Percentiles rank a stretch among this genome's conserved stretches.
phyloP scores from a whole-genome alignment of 1,284 basidiomycete species.

The Puccinia brachypodii region DNA sequence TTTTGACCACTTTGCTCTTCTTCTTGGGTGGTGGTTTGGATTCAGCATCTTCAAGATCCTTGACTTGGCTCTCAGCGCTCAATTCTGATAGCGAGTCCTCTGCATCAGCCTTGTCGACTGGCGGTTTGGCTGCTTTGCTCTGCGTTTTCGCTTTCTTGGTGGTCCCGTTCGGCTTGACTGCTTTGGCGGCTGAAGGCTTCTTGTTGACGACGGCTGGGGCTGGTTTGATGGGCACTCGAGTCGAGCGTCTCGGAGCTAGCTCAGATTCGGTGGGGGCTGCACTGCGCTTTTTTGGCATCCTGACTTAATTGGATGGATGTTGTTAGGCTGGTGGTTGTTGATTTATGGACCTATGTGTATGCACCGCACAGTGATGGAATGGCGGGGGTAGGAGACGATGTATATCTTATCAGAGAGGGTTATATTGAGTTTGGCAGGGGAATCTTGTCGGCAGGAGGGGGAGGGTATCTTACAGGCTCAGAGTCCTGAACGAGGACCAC shows the following conservation, averaged over 20 bases:
- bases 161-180: conserved; percentile 2
- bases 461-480: too few species aligned
- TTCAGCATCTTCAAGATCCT: background rate
- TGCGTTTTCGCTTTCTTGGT: background rate
- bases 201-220: background rate
- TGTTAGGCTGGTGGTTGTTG: background rate
- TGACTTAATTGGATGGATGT: too few species aligned
- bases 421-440: too few species aligned
- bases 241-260: conserved; percentile 11
- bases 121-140: background rate
- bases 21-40: background rate
- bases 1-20: background rate
- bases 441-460: too few species aligned
- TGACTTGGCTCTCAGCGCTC: conserved; percentile 9
- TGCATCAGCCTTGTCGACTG: background rate
- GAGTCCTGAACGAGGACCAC: too few species aligned
- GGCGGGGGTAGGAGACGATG: too few species aligned
- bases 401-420: too few species aligned
- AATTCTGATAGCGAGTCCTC: conserved; percentile 15
- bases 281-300: conserved; percentile 14
- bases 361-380: background rate
- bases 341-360: background rate
- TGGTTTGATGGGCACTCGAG: background rate
- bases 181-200: background rate
- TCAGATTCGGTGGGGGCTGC: background rate